These are phyloP conservation scores for Pharus latifolius DNA, from an alignment of 176 grass and related monocot genomes.

Conservation along the genomic window DNA sequence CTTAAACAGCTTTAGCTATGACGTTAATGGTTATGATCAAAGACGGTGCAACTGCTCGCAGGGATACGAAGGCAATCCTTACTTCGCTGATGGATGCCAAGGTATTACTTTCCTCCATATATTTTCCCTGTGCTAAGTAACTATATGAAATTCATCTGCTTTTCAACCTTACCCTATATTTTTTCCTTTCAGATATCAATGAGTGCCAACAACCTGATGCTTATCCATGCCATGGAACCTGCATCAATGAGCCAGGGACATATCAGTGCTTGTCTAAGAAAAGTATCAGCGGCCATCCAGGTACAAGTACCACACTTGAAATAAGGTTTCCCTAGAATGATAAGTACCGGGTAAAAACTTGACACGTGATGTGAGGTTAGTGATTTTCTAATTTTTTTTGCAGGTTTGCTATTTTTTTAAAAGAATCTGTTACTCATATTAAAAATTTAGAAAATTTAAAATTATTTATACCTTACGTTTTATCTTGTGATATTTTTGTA, in stretches of 20 bases:
- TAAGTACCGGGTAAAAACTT: too few species aligned
- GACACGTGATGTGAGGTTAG: too few species aligned
- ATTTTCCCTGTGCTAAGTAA: neutral
- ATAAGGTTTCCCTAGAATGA: too few species aligned
- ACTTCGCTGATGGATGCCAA: constrained; percentile 22
- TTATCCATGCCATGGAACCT: constrained; percentile 21
- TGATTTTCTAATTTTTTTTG: too few species aligned
- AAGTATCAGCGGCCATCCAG: neutral
- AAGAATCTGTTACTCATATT: too few species aligned
- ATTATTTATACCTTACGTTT: too few species aligned
- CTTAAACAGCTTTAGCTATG: neutral
- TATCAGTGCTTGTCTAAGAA: constrained; percentile 18
- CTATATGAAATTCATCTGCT: neutral
- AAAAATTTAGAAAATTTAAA: too few species aligned
- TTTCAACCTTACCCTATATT: neutral
- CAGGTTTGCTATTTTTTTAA: too few species aligned
- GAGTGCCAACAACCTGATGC: constrained; percentile 22
- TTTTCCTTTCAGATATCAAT: constrained; percentile 1
- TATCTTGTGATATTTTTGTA: too few species aligned
- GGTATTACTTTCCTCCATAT: neutral
- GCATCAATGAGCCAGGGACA: constrained; percentile 20
- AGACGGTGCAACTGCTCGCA: constrained; percentile 20
- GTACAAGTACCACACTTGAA: neutral
- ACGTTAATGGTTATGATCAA: neutral
- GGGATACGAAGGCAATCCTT: constrained; percentile 20